Base-by-base conservation (phyloP, 192 early-diverging fungal genomes). In the Backusella circina region DNA sequence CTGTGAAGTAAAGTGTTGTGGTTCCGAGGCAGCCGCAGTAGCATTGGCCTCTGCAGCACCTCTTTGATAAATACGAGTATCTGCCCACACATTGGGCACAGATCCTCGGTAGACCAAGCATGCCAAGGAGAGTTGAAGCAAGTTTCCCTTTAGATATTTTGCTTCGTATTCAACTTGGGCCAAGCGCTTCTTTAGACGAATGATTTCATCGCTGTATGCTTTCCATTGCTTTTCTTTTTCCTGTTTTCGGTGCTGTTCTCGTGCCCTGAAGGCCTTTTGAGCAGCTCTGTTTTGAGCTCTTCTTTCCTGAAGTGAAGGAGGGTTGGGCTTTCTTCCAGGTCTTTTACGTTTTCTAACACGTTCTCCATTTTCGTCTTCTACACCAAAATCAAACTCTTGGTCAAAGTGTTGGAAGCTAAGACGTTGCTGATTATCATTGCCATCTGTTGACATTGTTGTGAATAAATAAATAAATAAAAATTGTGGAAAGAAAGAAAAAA, bases 311-410 rank as follows among this genome's bases (percentile, higher is more conserved):
- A 50, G 36, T 21, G 79, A 72, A 15, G 79, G 75, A 28, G 79
- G 79, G 36, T 80, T 80, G 0, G 79, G 71, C 15, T 80, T 80
- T 26, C 79, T 71, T 13, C 79, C 79, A 4, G 79, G 79, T 44
- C 65, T 71, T 38, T 80, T 80, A 7, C 79, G 74, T 26, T 72
- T 73, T 30, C 79, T 51, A 1, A 76, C 37, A 30, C 75, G 71
- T 3, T 76, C 67, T 10, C 79, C 79, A 16, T 80, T 57, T 26
- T 73, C 75, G 39, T 80, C 72, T 6, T 73, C 79, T 12, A 80
- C 44, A 26, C 79, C 79, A 61, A 80, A 51, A 64, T 80, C 79
- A 37, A 47, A 76, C 31, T 72, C 70, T 47, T 76, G 50, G 44
- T 80, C 71, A 50, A 80, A 80, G 39, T 80, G 70, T 15, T 80